Percentiles rank a stretch among this genome's conserved stretches.
Conservation (phyloP, 106 monocot species). For the Acanthochlamys bracteata region DNA sequence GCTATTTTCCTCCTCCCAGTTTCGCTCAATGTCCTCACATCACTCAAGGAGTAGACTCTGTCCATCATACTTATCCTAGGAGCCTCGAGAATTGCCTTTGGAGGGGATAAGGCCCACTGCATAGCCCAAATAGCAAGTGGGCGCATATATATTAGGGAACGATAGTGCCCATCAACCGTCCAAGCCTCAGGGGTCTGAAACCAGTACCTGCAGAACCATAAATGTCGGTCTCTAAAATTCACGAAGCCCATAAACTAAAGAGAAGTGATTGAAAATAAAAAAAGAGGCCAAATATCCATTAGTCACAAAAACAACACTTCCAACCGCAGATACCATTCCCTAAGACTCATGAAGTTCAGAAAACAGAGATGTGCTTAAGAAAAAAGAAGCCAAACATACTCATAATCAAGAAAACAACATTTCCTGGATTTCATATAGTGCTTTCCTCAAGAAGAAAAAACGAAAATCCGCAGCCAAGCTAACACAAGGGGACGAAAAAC, state of each 20-base stretch:
- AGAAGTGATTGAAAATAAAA: neutral
- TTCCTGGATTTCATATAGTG: too few species aligned
- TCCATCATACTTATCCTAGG: constrained; percentile 86
- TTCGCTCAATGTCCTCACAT: constrained; percentile 38
- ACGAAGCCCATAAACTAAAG: neutral
- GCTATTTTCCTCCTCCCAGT: constrained; percentile 41
- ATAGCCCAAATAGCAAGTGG: constrained; percentile 99
- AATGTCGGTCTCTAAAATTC: neutral
- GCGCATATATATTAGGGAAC: constrained; percentile 89
- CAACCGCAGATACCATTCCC: too few species aligned
- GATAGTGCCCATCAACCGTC: constrained; percentile 91
- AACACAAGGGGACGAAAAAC: neutral
- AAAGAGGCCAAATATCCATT: too few species aligned
- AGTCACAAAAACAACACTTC: too few species aligned
- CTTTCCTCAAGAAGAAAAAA: too few species aligned
- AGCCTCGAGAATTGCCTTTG: constrained; percentile 73
- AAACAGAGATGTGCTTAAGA: too few species aligned
- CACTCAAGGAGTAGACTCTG: constrained; percentile 48
- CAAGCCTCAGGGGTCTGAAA: constrained; percentile 97
- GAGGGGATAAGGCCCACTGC: constrained; percentile 91
- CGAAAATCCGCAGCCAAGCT: too few species aligned
- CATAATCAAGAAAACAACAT: too few species aligned
- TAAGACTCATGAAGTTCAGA: too few species aligned
- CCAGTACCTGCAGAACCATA: constrained; percentile 59
- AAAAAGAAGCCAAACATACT: too few species aligned